These are phyloP conservation scores for Aurifilum marmelostoma DNA, from an alignment of 2,329 filamentous ascomycete genomes.

Conservation along the genomic window DNA sequence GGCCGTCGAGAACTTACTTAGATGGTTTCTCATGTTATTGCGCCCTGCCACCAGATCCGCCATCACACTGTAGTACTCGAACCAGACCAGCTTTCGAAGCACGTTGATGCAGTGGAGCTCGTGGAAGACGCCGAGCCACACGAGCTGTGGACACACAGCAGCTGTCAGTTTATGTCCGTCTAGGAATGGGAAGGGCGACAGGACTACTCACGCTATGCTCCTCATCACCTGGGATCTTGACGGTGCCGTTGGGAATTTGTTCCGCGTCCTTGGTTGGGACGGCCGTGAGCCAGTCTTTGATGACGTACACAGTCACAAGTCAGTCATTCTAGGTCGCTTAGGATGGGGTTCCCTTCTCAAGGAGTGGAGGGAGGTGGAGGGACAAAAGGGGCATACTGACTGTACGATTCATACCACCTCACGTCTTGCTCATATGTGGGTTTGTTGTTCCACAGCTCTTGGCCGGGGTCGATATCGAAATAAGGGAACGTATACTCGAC, in stretches of 20 bases:
- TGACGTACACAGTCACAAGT: not conserved
- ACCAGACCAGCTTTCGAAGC: constrained; percentile 21
- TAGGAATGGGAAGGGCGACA: not conserved
- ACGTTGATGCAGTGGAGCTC: constrained; percentile 22
- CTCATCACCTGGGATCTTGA: constrained; percentile 18
- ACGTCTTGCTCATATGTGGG: constrained; percentile 18
- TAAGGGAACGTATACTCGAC: constrained; percentile 21
- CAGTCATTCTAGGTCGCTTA: not conserved
- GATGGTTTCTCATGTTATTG: constrained; percentile 22
- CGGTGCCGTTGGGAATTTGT: constrained; percentile 16
- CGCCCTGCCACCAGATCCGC: constrained; percentile 17
- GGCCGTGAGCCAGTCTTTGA: constrained; percentile 14
- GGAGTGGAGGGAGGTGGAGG: no score
- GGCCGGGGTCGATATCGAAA: constrained; percentile 17
- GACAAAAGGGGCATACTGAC: not conserved
- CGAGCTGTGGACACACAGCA: not conserved
- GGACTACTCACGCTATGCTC: constrained; percentile 7
- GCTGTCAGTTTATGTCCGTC: not conserved
- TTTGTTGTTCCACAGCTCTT: constrained; percentile 22
- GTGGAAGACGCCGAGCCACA: constrained; percentile 23
- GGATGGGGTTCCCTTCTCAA: not conserved
- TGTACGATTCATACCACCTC: constrained; percentile 20
- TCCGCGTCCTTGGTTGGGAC: constrained; percentile 12
- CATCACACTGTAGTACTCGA: constrained; percentile 23
- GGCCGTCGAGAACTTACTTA: not conserved